Evolutionary conservation across 305 asterid species (phyloP).

Genomic region (Solanum aculeatissimum): DNA sequence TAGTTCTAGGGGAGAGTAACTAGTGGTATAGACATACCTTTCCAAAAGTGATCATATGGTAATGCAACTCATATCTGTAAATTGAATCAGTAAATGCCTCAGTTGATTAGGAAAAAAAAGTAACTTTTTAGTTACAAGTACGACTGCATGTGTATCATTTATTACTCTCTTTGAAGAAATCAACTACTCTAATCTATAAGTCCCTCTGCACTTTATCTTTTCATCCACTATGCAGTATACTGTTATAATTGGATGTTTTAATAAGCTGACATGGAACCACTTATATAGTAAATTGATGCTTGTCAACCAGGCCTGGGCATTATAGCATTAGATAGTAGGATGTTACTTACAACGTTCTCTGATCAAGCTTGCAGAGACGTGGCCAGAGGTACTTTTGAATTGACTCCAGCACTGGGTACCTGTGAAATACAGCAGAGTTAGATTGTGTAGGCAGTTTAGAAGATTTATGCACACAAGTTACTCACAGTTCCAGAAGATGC

Average conservation of each 20-base stretch:
- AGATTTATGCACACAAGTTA: constrained; percentile 5
- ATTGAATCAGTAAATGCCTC: constrained; percentile 14
- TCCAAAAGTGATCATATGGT: constrained; percentile 98
- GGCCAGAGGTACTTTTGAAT: constrained; percentile 98
- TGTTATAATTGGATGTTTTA: not conserved
- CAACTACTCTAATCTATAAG: not conserved
- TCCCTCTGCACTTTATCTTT: not conserved
- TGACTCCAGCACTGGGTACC: constrained; percentile 94
- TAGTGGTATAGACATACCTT: constrained; percentile 46
- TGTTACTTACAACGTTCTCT: constrained; percentile 65
- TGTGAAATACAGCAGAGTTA: constrained; percentile 21
- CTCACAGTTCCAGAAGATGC: constrained; percentile 95
- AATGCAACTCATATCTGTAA: constrained; percentile 95
- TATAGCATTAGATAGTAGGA: not conserved
- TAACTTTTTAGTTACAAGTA: not conserved
- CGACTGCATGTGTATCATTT: not conserved
- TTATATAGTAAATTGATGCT: not conserved
- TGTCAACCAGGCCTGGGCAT: not conserved
- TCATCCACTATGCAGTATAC: not conserved
- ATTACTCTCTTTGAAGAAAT: not conserved
- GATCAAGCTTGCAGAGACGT: constrained; percentile 99
- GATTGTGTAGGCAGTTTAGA: constrained; percentile 7
- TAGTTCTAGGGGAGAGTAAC: not conserved
- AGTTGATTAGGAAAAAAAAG: not conserved
- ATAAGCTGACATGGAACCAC: not conserved